A percentile compares a stretch with the other conserved stretches of the same genome.
These are phyloP conservation scores for Pythium aphanidermatum DNA, from an alignment of 352 stramenopile species.

Conservation along the genomic window DNA sequence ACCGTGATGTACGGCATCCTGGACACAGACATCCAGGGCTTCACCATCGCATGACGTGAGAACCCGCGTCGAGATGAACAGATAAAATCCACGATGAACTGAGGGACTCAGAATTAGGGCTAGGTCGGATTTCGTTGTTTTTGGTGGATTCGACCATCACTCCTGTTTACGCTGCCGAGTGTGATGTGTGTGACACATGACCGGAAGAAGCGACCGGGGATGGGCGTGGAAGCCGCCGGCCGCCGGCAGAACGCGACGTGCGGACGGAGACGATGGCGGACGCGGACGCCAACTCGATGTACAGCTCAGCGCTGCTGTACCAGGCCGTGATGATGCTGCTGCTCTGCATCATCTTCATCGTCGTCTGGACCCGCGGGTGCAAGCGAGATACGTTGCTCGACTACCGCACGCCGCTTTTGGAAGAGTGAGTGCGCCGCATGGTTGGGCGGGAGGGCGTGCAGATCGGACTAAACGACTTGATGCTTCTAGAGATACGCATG, in stretches of 20 bases:
- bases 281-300: conserved; percentile 3
- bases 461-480: no score
- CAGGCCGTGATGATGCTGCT: conserved; percentile 49
- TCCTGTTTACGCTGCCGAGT: no score
- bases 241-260: neutral
- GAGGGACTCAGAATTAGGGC: no score
- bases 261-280: conserved; percentile 4
- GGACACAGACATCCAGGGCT: conserved; percentile 19
- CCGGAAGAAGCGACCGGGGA: no score
- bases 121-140: no score
- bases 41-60: conserved; percentile 12
- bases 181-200: no score
- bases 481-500: conserved; percentile 42
- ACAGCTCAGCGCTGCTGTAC: conserved; percentile 43
- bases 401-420: conserved; percentile 47
- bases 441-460: no score
- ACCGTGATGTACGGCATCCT: conserved; percentile 16
- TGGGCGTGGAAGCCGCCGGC: no score
- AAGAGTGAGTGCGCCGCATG: no score
- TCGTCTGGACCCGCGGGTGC: conserved; percentile 45
- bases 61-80: no score
- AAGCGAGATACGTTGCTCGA: conserved; percentile 33
- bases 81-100: no score
- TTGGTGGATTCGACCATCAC: no score
- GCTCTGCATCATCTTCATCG: conserved; percentile 45